A percentile compares a stretch with the other conserved stretches of the same genome.
Evolutionary conservation across 768 basidiomycete species (phyloP).

Genomic region (Mycena galopus): DNA sequence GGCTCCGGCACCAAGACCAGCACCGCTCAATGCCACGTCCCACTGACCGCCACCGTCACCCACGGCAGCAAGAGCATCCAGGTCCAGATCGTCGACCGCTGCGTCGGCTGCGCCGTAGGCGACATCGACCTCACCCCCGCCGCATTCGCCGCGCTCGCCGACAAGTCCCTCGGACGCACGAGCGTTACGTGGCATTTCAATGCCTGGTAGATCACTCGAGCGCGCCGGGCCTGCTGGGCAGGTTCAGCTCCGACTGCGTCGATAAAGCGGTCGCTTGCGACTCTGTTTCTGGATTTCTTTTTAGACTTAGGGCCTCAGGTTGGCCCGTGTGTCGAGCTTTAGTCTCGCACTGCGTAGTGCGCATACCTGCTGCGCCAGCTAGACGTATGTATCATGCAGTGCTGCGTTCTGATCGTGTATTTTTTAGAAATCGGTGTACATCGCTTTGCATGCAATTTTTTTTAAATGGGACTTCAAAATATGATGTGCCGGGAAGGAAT

Average conservation of each 20-base stretch:
- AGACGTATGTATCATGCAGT: constrained; percentile 36
- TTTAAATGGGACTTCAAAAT: too few species aligned
- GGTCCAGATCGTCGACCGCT: constrained; percentile 64
- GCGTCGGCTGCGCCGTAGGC: constrained; percentile 54
- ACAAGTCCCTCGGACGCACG: constrained; percentile 41
- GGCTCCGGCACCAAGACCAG: constrained; percentile 1
- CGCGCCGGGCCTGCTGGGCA: constrained; percentile 21
- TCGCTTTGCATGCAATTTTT: too few species aligned
- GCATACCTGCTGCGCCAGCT: constrained; percentile 22
- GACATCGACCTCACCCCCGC: constrained; percentile 50
- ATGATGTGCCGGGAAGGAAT: too few species aligned
- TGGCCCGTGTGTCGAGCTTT: constrained; percentile 18
- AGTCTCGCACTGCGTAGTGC: constrained; percentile 15
- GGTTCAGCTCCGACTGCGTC: background rate
- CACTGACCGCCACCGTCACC: constrained; percentile 42
- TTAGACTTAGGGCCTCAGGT: constrained; percentile 10
- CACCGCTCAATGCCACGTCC: constrained; percentile 31
- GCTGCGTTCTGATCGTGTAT: constrained; percentile 37
- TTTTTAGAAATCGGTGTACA: background rate
- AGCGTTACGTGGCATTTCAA: constrained; percentile 57
- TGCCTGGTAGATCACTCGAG: constrained; percentile 27
- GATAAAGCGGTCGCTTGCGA: constrained; percentile 11
- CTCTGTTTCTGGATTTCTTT: too few species aligned
- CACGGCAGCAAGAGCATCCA: constrained; percentile 50
- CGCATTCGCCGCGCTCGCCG: constrained; percentile 45